phyloP scores from a whole-genome alignment of 163 green algal species.

The Picocystis sp. region DNA sequence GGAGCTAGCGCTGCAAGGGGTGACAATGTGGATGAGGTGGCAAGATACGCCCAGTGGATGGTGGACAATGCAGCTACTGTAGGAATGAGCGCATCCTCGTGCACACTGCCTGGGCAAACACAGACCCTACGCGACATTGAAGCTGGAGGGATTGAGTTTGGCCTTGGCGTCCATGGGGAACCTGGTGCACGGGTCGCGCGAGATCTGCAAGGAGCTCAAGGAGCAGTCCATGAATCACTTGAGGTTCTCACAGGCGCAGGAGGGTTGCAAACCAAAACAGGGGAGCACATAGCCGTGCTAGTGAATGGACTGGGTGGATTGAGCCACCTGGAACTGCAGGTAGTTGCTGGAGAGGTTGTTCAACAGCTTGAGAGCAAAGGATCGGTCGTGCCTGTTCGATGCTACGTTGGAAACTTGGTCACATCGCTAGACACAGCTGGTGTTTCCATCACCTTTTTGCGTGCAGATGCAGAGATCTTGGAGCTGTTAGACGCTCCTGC shows the following conservation, averaged over 20 bases:
- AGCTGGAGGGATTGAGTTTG: slow-evolving; percentile 48
- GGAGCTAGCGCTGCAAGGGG: slow-evolving; percentile 46
- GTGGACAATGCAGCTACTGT: slow-evolving; percentile 33
- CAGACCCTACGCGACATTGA: neutral
- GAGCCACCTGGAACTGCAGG: too few relatives aligned
- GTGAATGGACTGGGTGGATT: too few relatives aligned
- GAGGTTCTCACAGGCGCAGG: too few relatives aligned
- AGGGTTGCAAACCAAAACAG: too few relatives aligned
- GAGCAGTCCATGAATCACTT: too few relatives aligned
- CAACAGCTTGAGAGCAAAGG: neutral
- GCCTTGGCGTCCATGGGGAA: slow-evolving; percentile 81
- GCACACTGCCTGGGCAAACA: neutral
- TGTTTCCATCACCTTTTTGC: slow-evolving; percentile 40
- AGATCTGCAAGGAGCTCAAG: too few relatives aligned
- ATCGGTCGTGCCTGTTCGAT: neutral
- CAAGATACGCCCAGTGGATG: slow-evolving; percentile 18
- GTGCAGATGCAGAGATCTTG: slow-evolving; percentile 20
- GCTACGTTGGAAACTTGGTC: slow-evolving; percentile 34
- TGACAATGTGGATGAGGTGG: slow-evolving; percentile 28
- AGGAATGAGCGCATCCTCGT: slow-evolving; percentile 16
- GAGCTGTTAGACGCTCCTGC: slow-evolving; percentile 37
- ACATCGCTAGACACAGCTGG: slow-evolving; percentile 70
- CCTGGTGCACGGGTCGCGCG: slow-evolving; percentile 26
- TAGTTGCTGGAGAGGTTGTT: too few relatives aligned
- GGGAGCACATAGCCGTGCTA: too few relatives aligned